Conservation (phyloP, 2,329 filamentous ascomycete species). For the Diplodia mutila region DNA sequence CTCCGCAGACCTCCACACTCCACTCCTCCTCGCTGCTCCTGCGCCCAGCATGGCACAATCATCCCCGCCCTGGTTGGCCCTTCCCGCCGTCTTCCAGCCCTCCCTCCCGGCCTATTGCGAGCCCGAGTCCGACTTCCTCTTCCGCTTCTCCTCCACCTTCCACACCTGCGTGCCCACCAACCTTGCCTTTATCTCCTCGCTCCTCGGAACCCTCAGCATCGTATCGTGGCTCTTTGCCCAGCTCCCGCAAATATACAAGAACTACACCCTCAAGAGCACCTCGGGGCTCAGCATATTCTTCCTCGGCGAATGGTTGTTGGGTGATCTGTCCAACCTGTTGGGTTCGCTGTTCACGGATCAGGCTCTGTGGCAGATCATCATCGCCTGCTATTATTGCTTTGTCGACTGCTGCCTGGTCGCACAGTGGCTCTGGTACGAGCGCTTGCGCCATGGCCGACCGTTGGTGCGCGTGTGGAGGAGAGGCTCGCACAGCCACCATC, state of each 20-base stretch:
- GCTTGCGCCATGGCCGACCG: slow-evolving; percentile 55
- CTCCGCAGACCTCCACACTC: neutral
- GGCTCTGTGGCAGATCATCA: slow-evolving; percentile 67
- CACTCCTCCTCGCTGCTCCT: neutral
- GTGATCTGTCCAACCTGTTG: slow-evolving; percentile 65
- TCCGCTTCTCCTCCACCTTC: slow-evolving; percentile 61
- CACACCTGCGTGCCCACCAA: slow-evolving; percentile 67
- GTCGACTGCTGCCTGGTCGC: slow-evolving; percentile 65
- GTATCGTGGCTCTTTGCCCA: slow-evolving; percentile 71
- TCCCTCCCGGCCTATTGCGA: slow-evolving; percentile 62
- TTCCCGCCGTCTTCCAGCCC: slow-evolving; percentile 34
- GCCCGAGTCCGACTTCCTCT: slow-evolving; percentile 61
- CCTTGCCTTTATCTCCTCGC: slow-evolving; percentile 64
- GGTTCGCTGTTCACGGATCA: slow-evolving; percentile 67
- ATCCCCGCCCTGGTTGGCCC: slow-evolving; percentile 13
- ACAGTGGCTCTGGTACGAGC: slow-evolving; percentile 70
- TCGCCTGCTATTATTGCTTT: slow-evolving; percentile 68
- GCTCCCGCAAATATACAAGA: slow-evolving; percentile 71
- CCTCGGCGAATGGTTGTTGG: slow-evolving; percentile 67
- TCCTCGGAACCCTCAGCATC: slow-evolving; percentile 65
- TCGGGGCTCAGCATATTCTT: slow-evolving; percentile 69
- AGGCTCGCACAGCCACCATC: slow-evolving; percentile 28
- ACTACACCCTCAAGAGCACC: slow-evolving; percentile 65
- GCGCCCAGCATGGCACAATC: slow-evolving; percentile 17
- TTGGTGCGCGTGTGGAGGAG: slow-evolving; percentile 30